Base-by-base conservation (phyloP, 495 filamentous ascomycete genomes). In the Penicillium steckii region DNA sequence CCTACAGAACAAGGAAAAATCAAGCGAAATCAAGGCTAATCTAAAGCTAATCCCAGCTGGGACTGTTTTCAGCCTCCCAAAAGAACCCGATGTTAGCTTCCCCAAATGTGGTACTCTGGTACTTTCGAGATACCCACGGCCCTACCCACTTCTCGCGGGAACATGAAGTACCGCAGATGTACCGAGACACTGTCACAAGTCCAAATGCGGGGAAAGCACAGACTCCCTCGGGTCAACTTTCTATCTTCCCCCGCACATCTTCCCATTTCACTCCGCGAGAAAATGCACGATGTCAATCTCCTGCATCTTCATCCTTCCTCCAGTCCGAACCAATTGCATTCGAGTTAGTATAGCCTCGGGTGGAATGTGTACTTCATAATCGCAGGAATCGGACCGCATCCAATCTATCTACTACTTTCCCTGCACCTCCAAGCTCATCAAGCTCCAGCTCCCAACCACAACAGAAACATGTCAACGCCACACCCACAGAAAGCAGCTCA, bases 401-500 rank as follows among this genome's bases (percentile, higher is more conserved):
- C n/a, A n/a, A n/a, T n/a, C n/a, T n/a, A n/a, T n/a, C n/a, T n/a
- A n/a, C n/a, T n/a, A n/a, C n/a, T n/a, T n/a, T n/a, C n/a, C n/a
- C n/a, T 19, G 21, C 24, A 46, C 27, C 24, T 27, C 27, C n/a
- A n/a, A 37, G 23, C 27, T 12, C 30, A 13, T 45, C 10, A 25
- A 45, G 15, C 27, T 9, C 27, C 12, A 17, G 10, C 18, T 19
- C 44, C 8, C 27, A 44, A 12, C 44, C 2, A 5, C 22, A 24
- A 33, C 30, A n/a, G 33, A 44, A 44, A 29, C 30, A 59, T 64
- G 55, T n/a, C 32, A 35, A 30, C 50, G 40, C 50, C 59, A 43
- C 72, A 74, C 37, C 61, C 62, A 27, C 77, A 81, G 64, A 61
- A 72, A 44, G 47, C 55, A 21, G 65, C 72, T 12, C 74, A 72